A percentile compares a stretch with the other conserved stretches of the same genome.
phyloP scores from a whole-genome alignment of 208 protist genomes.

The Naegleria fowleri region DNA sequence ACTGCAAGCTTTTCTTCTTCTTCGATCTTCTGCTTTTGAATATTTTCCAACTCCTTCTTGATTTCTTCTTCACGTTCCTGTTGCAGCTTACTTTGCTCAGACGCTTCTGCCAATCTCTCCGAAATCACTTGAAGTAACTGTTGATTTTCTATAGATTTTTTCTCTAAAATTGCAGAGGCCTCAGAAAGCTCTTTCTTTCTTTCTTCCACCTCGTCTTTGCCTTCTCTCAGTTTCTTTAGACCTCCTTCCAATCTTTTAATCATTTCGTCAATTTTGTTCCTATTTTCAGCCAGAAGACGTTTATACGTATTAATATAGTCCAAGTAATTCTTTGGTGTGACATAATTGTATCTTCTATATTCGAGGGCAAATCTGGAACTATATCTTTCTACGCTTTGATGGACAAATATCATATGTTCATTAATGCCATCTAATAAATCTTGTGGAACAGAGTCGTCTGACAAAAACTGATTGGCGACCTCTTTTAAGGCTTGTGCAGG shows the following conservation, averaged over 20 bases:
- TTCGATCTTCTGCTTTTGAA: constrained; percentile 80
- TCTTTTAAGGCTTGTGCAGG: constrained; percentile 88
- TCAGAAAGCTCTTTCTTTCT: constrained; percentile 84
- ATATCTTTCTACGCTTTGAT: constrained; percentile 76
- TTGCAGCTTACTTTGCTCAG: constrained; percentile 75
- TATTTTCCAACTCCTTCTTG: constrained; percentile 73
- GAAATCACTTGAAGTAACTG: constrained; percentile 81
- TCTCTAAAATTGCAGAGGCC: constrained; percentile 83
- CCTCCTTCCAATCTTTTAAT: constrained; percentile 90
- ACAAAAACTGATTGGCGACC: constrained; percentile 66
- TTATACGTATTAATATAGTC: constrained; percentile 94
- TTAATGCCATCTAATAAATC: constrained; percentile 72
- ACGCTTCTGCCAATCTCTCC: constrained; percentile 72
- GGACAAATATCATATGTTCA: constrained; percentile 91
- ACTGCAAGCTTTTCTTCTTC: constrained; percentile 85
- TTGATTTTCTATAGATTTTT: constrained; percentile 86
- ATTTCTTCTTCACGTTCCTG: constrained; percentile 80
- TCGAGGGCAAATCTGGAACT: constrained; percentile 75
- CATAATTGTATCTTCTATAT: constrained; percentile 91
- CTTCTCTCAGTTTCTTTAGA: constrained; percentile 88
- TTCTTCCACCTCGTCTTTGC: constrained; percentile 88
- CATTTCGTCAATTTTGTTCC: constrained; percentile 83
- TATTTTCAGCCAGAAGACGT: constrained; percentile 79
- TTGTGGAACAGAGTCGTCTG: constrained; percentile 75
- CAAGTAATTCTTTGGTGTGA: constrained; percentile 98